A percentile compares a stretch with the other conserved stretches of the same genome.
These are phyloP conservation scores for Tricholoma bakamatsutake DNA, from an alignment of 768 basidiomycete genomes.

Conservation along the genomic window DNA sequence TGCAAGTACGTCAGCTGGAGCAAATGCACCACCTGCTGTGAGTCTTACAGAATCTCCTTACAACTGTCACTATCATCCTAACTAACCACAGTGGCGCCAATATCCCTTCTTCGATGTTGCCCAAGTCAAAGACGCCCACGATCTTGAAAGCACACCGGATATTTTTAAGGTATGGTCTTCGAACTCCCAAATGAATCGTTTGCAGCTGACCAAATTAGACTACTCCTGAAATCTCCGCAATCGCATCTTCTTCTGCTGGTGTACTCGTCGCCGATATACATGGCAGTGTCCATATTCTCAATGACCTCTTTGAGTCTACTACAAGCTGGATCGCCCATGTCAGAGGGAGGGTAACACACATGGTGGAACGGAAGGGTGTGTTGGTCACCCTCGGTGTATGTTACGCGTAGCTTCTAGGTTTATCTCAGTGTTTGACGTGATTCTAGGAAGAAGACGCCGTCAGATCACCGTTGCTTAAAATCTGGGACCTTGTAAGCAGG, in stretches of 20 bases:
- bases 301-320: constrained; percentile 63
- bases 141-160: constrained; percentile 68
- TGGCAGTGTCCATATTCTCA: constrained; percentile 74
- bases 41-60: constrained; percentile 10
- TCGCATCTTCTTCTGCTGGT: constrained; percentile 57
- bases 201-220: constrained; percentile 29
- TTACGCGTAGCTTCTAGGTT: constrained; percentile 11
- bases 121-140: constrained; percentile 73
- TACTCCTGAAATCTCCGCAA: constrained; percentile 68
- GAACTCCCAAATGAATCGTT: neutral
- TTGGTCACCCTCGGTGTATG: constrained; percentile 87
- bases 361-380: constrained; percentile 75
- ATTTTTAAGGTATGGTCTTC: constrained; percentile 58
- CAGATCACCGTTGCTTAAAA: constrained; percentile 67
- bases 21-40: constrained; percentile 27
- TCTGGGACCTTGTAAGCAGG: constrained; percentile 78
- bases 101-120: constrained; percentile 86
- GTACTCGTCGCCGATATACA: constrained; percentile 81
- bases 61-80: neutral
- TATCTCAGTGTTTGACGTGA: constrained; percentile 4
- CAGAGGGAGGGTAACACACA: constrained; percentile 78
- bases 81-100: constrained; percentile 62
- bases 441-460: constrained; percentile 69
- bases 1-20: constrained; percentile 19
- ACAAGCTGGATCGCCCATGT: constrained; percentile 78